These are phyloP conservation scores for Chernovozyma sophiae-reginae DNA, from an alignment of 1,139 yeast genomes.

Conservation along the genomic window DNA sequence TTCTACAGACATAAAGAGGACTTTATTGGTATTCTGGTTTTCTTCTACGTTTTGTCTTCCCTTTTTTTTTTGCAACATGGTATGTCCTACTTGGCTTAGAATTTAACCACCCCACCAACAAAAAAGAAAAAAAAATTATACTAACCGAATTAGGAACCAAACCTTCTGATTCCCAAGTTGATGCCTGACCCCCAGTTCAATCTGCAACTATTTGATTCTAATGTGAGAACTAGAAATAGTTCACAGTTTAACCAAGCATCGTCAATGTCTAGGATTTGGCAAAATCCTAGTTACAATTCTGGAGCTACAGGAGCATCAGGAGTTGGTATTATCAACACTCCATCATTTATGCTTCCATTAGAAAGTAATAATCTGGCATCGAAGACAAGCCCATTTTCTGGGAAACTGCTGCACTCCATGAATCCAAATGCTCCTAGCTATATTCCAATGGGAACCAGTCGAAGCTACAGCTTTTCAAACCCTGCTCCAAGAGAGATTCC, in stretches of 20 bases:
- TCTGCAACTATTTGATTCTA: background rate
- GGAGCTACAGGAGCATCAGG: background rate
- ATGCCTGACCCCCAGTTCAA: constrained; percentile 5
- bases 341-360: background rate
- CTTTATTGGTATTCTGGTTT: too few species aligned
- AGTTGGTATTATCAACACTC: background rate
- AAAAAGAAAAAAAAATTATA: too few species aligned
- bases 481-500: background rate
- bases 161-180: constrained; percentile 4
- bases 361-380: background rate
- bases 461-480: background rate
- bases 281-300: background rate
- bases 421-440: constrained; percentile 30
- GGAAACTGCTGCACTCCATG: constrained; percentile 11
- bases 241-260: background rate
- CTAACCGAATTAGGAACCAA: constrained; percentile 3
- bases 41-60: too few species aligned
- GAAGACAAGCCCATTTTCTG: constrained; percentile 2
- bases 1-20: too few species aligned
- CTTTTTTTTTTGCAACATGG: too few species aligned
- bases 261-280: constrained; percentile 3
- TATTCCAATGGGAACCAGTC: constrained; percentile 14
- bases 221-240: background rate
- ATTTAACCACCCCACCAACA: too few species aligned
- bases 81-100: too few species aligned